These are phyloP conservation scores for Podosphaera xanthii DNA, from an alignment of 2,329 filamentous ascomycete genomes.

Conservation along the genomic window DNA sequence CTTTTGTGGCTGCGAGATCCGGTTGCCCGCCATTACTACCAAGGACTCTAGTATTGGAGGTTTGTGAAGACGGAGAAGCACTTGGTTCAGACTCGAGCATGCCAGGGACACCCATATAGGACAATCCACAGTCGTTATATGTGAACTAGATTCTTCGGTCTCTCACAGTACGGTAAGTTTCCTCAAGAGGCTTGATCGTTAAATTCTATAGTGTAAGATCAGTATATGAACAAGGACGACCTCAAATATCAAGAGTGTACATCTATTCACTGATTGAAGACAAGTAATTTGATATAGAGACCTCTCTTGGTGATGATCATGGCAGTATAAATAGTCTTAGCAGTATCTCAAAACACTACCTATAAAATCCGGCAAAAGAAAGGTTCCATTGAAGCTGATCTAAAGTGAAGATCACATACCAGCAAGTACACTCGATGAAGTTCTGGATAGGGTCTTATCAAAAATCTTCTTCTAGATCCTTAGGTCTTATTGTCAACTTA, in stretches of 20 bases:
- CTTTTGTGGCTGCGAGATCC: not conserved
- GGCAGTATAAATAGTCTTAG: not conserved
- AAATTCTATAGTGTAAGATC: not conserved
- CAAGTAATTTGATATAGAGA: not conserved
- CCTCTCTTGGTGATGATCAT: not conserved
- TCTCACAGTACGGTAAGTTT: not conserved
- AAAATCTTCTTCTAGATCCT: not conserved
- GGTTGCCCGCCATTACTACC: not conserved
- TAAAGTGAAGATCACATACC: not conserved
- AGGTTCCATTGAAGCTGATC: not conserved
- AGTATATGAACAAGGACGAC: not conserved
- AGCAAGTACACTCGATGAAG: not conserved
- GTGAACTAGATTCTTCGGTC: not conserved
- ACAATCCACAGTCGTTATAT: not conserved
- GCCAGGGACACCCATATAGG: not conserved
- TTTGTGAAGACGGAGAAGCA: not conserved
- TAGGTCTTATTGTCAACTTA: not conserved
- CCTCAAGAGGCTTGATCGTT: not conserved
- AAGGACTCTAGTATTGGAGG: not conserved
- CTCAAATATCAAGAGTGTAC: not conserved
- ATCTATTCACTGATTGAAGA: not conserved
- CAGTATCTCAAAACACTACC: not conserved
- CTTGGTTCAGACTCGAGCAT: not conserved
- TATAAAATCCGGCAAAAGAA: not conserved
- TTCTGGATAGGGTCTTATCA: not conserved